Percentiles rank a stretch among this genome's conserved stretches.
These are phyloP conservation scores for Polymyxa betae DNA, from an alignment of 208 protist species.

Conservation along the genomic window DNA sequence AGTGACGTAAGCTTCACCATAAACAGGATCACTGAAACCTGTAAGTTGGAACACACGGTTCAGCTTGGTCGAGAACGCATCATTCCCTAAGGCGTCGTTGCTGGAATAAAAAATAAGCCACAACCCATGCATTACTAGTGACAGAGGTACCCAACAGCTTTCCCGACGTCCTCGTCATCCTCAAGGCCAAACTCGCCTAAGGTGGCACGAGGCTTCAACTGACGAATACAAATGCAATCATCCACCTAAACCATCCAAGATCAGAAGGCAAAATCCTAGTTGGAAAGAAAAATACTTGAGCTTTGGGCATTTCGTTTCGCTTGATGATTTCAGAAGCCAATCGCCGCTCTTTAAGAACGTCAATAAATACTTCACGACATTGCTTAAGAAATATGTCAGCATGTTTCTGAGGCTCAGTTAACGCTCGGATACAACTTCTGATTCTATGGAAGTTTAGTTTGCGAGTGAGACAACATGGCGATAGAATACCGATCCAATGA, in stretches of 20 bases:
- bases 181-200: constrained; percentile 9
- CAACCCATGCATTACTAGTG: background rate
- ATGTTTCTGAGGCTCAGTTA: constrained; percentile 63
- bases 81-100: background rate
- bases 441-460: constrained; percentile 69
- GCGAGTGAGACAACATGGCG: background rate
- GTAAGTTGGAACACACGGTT: constrained; percentile 87
- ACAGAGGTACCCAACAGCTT: constrained; percentile 30
- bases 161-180: constrained; percentile 18
- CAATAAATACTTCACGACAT: constrained; percentile 78
- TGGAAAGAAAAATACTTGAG: background rate
- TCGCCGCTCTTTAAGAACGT: constrained; percentile 68
- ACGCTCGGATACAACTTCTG: constrained; percentile 74
- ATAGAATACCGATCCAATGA: constrained; percentile 75
- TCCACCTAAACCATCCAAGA: background rate
- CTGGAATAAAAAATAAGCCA: background rate
- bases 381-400: constrained; percentile 70
- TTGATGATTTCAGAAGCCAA: background rate
- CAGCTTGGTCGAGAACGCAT: constrained; percentile 57
- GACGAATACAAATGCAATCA: background rate
- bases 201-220: background rate
- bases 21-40: constrained; percentile 90
- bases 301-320: background rate
- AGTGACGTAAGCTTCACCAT: constrained; percentile 92
- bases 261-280: background rate